A percentile compares a stretch with the other conserved stretches of the same genome.
These are phyloP conservation scores for Coccomyxa sp. DNA, from an alignment of 139 green algal genomes.

Conservation along the genomic window DNA sequence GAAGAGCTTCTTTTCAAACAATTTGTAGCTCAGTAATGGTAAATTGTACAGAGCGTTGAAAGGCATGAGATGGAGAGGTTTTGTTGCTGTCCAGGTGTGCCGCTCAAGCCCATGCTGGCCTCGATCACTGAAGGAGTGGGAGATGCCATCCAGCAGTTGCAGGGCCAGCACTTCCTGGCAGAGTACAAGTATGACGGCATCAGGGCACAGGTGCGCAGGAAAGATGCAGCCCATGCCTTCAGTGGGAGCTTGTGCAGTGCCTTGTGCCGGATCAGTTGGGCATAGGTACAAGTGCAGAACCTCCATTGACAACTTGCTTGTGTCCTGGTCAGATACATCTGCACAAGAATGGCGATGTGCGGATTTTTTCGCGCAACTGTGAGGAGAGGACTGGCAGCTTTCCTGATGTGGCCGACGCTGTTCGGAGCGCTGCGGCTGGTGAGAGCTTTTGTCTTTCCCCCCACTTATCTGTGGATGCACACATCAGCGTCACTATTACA, in stretches of 20 bases:
- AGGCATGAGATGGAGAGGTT: not conserved
- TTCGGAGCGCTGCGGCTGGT: slow-evolving; percentile 25
- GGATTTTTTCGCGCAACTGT: slow-evolving; percentile 81
- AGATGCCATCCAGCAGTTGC: slow-evolving; percentile 56
- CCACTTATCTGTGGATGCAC: no score
- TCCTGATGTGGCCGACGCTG: slow-evolving; percentile 55
- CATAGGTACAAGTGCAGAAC: not conserved
- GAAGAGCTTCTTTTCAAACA: not conserved
- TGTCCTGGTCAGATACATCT: slow-evolving; percentile 75
- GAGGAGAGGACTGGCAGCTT: slow-evolving; percentile 68
- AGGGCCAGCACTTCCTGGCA: slow-evolving; percentile 38
- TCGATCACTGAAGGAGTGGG: slow-evolving; percentile 54
- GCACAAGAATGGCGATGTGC: slow-evolving; percentile 36
- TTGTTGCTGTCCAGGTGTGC: slow-evolving; percentile 48
- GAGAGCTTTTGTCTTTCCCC: not conserved
- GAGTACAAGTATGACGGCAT: slow-evolving; percentile 92
- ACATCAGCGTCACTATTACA: no score
- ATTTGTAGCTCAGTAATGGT: not conserved
- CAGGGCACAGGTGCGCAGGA: slow-evolving; percentile 31
- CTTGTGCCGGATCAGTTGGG: no score
- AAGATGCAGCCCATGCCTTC: not conserved
- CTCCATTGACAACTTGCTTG: not conserved
- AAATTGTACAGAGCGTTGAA: not conserved
- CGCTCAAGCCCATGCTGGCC: slow-evolving; percentile 93
- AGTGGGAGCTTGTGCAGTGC: not conserved